phyloP scores from a whole-genome alignment of 179 eudicot species.

The Nepenthes alata region DNA sequence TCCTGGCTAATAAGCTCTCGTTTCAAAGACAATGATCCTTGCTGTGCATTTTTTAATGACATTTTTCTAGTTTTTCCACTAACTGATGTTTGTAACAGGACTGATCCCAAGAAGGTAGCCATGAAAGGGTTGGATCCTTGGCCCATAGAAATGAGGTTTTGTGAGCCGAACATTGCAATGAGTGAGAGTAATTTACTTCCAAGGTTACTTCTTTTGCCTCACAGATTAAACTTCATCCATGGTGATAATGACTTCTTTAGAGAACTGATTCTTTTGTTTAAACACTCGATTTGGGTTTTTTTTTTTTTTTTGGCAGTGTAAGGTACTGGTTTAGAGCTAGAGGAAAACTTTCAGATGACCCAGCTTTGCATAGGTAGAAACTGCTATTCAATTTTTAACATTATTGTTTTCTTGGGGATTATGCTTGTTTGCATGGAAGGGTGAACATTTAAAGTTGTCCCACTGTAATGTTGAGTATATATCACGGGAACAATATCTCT shows the following conservation, averaged over 20 bases:
- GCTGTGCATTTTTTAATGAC: not conserved
- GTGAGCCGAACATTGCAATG: not conserved
- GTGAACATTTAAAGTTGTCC: too few species aligned
- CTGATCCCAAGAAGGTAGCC: not conserved
- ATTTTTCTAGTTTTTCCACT: not conserved
- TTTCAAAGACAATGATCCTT: not conserved
- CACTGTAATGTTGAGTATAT: not conserved
- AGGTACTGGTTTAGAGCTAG: slow-evolving; percentile 74
- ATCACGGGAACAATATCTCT: not conserved
- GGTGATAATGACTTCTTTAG: not conserved
- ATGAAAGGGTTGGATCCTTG: not conserved
- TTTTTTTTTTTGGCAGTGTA: slow-evolving; percentile 29
- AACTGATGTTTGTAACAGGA: not conserved
- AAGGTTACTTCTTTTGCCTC: slow-evolving; percentile 29
- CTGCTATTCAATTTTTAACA: not conserved
- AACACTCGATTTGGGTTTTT: not conserved
- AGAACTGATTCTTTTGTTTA: not conserved
- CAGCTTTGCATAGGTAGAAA: slow-evolving; percentile 67
- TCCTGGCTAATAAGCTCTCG: not conserved
- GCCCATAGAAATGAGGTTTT: slow-evolving; percentile 3
- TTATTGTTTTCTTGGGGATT: not conserved
- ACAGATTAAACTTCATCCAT: not conserved
- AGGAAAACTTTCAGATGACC: slow-evolving; percentile 78
- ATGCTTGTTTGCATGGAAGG: not conserved
- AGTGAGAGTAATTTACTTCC: slow-evolving; percentile 14